phyloP scores from a whole-genome alignment of 352 stramenopile genomes.

The Plasmopara viticola region DNA sequence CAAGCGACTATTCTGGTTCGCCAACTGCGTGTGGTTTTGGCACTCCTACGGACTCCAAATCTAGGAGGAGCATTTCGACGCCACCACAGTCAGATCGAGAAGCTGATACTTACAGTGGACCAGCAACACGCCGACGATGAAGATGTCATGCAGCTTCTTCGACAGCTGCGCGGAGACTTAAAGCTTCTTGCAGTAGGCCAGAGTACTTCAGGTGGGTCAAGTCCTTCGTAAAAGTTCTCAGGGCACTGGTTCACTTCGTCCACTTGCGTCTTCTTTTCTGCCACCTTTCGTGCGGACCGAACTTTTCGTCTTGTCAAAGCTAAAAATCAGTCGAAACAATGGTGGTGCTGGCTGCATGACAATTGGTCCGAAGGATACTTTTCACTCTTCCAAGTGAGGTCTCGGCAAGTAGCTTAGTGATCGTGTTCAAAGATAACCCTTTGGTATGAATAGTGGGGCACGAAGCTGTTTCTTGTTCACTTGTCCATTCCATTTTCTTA shows the following conservation, averaged over 20 bases:
- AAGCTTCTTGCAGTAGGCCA: slow-evolving; percentile 45
- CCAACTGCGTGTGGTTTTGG: slow-evolving; percentile 37
- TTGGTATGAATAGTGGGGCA: slow-evolving; percentile 23
- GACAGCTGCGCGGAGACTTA: slow-evolving; percentile 54
- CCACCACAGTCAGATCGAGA: slow-evolving; percentile 26
- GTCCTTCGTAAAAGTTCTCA: slow-evolving; percentile 10
- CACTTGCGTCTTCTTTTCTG: slow-evolving; percentile 6
- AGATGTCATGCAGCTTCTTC: slow-evolving; percentile 34
- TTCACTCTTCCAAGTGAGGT: not conserved
- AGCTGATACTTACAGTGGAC: slow-evolving; percentile 25
- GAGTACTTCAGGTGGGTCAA: slow-evolving; percentile 3
- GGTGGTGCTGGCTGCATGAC: not conserved
- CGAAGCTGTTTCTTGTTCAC: not conserved
- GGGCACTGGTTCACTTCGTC: slow-evolving; percentile 1
- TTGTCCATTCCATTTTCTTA: not conserved
- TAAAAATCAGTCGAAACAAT: not conserved
- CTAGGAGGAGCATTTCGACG: slow-evolving; percentile 33
- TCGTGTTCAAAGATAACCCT: slow-evolving; percentile 23
- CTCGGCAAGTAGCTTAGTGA: slow-evolving; percentile 1
- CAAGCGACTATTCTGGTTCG: slow-evolving; percentile 6
- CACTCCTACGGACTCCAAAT: slow-evolving; percentile 35
- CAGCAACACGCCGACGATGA: slow-evolving; percentile 23
- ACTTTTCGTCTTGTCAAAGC: too few relatives aligned
- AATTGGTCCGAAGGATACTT: slow-evolving; percentile 1
- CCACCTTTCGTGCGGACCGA: not conserved